phyloP scores from a whole-genome alignment of 495 filamentous ascomycete genomes.

The Hypomontagnella monticulosa region DNA sequence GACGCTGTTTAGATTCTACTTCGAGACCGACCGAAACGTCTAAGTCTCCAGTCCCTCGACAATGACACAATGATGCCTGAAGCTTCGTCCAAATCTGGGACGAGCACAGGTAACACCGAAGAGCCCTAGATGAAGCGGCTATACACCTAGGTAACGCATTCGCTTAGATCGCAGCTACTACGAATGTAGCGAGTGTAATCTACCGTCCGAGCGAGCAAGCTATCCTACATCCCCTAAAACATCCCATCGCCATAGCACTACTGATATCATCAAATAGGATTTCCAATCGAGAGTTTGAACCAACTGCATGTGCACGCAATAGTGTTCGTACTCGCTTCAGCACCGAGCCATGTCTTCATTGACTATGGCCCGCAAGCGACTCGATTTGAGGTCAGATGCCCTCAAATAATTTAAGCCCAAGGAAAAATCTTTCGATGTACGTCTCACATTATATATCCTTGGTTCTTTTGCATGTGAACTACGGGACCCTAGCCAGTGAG shows the following conservation, averaged over 20 bases:
- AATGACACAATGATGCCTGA: constrained; percentile 22
- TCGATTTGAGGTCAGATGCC: constrained; percentile 16
- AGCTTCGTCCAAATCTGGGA: constrained; percentile 15
- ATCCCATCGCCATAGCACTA: constrained; percentile 29
- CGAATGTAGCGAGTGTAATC: constrained; percentile 13
- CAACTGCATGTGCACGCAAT: constrained; percentile 15
- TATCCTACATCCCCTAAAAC: constrained; percentile 12
- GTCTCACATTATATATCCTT: background rate
- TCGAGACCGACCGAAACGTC: constrained; percentile 12
- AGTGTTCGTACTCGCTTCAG: constrained; percentile 14
- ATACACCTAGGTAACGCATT: constrained; percentile 29
- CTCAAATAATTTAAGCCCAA: constrained; percentile 5
- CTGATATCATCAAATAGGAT: constrained; percentile 35
- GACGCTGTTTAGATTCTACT: constrained; percentile 9
- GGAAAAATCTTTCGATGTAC: background rate
- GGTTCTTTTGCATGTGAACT: constrained; percentile 9
- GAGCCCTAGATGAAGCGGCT: constrained; percentile 24
- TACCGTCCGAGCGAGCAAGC: constrained; percentile 13
- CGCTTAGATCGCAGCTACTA: constrained; percentile 2
- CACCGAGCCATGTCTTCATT: constrained; percentile 1
- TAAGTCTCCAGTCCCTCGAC: constrained; percentile 15
- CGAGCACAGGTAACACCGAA: constrained; percentile 20
- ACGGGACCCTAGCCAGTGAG: background rate
- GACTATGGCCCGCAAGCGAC: constrained; percentile 1
- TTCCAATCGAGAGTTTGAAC: constrained; percentile 3